phyloP scores from a whole-genome alignment of 768 basidiomycete genomes.

The Trametes gibbosa region DNA sequence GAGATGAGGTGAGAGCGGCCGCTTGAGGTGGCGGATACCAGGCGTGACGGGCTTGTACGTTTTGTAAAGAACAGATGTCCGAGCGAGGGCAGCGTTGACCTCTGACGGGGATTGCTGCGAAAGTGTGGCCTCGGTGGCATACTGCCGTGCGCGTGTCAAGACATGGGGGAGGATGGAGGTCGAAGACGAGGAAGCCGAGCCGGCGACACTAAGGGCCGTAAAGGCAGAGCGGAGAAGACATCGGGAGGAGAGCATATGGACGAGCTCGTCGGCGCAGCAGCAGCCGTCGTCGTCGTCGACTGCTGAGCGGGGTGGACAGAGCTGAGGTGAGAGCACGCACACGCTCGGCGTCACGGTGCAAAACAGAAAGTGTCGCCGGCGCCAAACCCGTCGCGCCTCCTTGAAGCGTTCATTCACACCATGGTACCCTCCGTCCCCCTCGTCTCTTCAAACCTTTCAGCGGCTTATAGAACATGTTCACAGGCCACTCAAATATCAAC shows the following conservation, averaged over 20 bases:
- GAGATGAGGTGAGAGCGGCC: constrained; percentile 79
- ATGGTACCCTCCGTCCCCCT: constrained; percentile 25
- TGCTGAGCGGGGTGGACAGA: constrained; percentile 12
- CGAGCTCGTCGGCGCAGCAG: constrained; percentile 16
- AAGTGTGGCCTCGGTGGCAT: constrained; percentile 36
- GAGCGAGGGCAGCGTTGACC: constrained; percentile 43
- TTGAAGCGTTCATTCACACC: constrained; percentile 20
- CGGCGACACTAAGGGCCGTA: constrained; percentile 22
- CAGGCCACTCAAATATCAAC: constrained; percentile 74
- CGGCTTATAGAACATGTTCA: neutral
- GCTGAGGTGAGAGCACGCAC: constrained; percentile 2
- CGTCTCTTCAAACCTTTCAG: neutral
- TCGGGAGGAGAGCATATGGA: constrained; percentile 44
- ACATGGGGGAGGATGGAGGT: constrained; percentile 19
- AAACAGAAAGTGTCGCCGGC: constrained; percentile 20
- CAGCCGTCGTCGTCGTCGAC: constrained; percentile 16
- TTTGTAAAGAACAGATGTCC: constrained; percentile 66
- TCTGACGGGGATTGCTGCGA: constrained; percentile 32
- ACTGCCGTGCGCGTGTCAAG: constrained; percentile 28
- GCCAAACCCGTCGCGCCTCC: constrained; percentile 34
- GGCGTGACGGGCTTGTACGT: constrained; percentile 89
- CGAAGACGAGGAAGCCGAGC: constrained; percentile 21
- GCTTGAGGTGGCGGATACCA: constrained; percentile 79
- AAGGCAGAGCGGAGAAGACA: constrained; percentile 41
- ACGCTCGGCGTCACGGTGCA: constrained; percentile 9